Evolutionary conservation across 345 rosid species (phyloP), one percentile per base, ranked within the genome.

Genomic region (Eucalyptus erythrocorys): DNA sequence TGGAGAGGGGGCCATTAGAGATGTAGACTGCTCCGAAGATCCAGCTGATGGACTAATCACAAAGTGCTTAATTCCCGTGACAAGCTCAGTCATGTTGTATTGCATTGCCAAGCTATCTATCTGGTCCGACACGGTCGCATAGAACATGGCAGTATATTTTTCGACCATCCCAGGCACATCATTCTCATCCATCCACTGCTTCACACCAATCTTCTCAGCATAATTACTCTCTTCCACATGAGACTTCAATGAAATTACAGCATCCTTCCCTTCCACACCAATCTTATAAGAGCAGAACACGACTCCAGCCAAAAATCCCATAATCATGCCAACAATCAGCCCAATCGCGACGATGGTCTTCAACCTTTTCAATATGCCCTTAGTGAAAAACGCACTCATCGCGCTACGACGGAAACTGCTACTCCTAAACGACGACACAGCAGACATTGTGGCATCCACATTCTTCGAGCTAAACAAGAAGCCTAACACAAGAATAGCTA

Each of bases 111-210:
- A 93, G 79, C 93, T 95, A 91, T 97, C 99, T 37, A 97, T 92
- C 89, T 97, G 98, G 42, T 91, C 96, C 13, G 95, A 96, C 37
- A 97, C 96, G 0, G 98, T 95, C 81, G 93, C 94, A 87, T 97
- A 97, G 89, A 95, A 88, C 87, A 93, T 90, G 3, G 98, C 90
- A 3, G 97, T 92, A 91, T 96, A 96, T 92, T 88, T 93, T 91
- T 96, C 99, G 5, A 95, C 97, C 96, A 95, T 93, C 71, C 96
- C 99, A 0, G 99, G 94, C 34, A 97, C 97, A 90, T 97, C 99
- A 57, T 97, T 97, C 91, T 96, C 99, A 34, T 95, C 96, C 98
- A 97, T 96, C 99, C 99, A 97, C 85, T 92, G 91, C 93, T 95
- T 96, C 87, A 96, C 84, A 84, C 99, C 99, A 42, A 96, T 89